A percentile compares a stretch with the other conserved stretches of the same genome.
Evolutionary conservation across 225 moss, liverwort and hornwort genomes (phyloP).

Genomic region (Sphagnum contortum): DNA sequence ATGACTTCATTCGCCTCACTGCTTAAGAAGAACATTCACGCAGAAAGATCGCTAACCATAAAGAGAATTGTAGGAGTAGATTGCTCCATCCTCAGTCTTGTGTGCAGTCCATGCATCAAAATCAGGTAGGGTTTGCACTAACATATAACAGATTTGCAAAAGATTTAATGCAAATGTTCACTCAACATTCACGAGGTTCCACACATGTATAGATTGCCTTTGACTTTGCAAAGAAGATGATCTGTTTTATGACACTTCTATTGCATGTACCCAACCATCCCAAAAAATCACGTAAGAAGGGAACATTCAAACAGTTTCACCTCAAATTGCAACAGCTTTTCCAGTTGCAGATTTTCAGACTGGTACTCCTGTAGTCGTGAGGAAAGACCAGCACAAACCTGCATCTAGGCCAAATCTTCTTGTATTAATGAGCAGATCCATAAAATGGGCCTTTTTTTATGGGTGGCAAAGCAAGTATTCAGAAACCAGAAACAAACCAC

Average conservation of each 20-base stretch:
- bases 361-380: constrained; percentile 6
- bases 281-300: neutral
- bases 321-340: constrained; percentile 4
- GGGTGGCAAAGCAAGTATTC: too few species aligned
- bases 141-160: too few species aligned
- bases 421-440: neutral
- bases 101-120: too few species aligned
- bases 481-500: too few species aligned
- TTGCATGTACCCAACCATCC: neutral
- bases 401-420: neutral
- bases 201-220: neutral
- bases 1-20: too few species aligned
- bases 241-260: neutral
- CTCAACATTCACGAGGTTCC: neutral
- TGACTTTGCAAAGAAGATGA: neutral
- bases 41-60: too few species aligned
- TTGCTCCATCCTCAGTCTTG: too few species aligned
- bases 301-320: neutral
- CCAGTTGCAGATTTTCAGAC: constrained; percentile 6
- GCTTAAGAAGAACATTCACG: too few species aligned
- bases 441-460: too few species aligned
- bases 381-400: constrained; percentile 6
- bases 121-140: too few species aligned
- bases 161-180: too few species aligned
- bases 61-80: too few species aligned